Conservation (phyloP, 2,329 filamentous ascomycete genomes). For the Akanthomyces muscarius region DNA sequence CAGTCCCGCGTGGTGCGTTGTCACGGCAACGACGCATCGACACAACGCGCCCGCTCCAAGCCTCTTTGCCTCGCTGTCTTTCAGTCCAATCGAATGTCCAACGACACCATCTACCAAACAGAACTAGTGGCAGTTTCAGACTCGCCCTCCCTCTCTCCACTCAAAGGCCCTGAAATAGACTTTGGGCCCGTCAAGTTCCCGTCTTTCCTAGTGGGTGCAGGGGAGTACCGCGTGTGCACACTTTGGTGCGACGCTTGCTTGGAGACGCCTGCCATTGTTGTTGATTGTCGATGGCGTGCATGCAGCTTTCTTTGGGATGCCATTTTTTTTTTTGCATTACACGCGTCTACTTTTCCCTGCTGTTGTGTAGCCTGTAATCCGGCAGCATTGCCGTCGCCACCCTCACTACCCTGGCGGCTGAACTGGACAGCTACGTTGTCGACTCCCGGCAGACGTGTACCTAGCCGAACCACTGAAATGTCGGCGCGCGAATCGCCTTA, state of each 20-base stretch:
- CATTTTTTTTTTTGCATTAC: neutral
- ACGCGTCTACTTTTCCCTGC: too few species aligned
- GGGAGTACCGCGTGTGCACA: too few species aligned
- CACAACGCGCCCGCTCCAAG: constrained; percentile 1
- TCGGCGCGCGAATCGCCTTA: too few species aligned
- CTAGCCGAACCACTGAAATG: too few species aligned
- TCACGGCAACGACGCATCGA: constrained; percentile 9
- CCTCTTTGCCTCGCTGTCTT: neutral
- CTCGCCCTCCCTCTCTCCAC: constrained; percentile 1
- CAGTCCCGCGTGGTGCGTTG: constrained; percentile 12
- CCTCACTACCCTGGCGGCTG: too few species aligned
- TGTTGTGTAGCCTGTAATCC: neutral
- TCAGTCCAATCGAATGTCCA: neutral
- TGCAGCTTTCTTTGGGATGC: neutral
- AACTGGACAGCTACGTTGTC: too few species aligned
- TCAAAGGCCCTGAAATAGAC: constrained; percentile 5
- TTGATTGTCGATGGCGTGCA: neutral
- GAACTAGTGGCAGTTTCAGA: constrained; percentile 17
- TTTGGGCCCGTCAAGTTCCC: neutral
- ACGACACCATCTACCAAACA: neutral
- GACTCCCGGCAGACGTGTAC: too few species aligned
- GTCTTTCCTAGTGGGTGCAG: neutral
- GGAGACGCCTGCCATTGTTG: too few species aligned
- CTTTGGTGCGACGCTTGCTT: too few species aligned
- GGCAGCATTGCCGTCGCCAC: too few species aligned